Percentiles rank a stretch among this genome's conserved stretches.
phyloP scores from a whole-genome alignment of 106 monocot species.

The Gastrodia elata region DNA sequence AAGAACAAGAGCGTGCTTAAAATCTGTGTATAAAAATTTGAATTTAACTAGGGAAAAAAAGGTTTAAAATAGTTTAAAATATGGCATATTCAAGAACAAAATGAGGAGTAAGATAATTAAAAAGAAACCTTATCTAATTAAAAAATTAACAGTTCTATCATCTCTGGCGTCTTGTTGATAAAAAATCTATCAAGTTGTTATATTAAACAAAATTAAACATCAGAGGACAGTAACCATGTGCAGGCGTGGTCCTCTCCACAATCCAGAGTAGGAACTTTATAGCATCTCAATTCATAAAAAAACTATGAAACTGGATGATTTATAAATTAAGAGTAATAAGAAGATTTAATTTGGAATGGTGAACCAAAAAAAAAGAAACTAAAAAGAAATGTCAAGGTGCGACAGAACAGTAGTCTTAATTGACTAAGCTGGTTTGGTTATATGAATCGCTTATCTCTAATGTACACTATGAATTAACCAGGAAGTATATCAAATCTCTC shows the following conservation, averaged over 20 bases:
- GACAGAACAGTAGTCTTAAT: background rate
- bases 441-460: too few species aligned
- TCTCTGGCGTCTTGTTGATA: too few species aligned
- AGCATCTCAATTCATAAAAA: background rate
- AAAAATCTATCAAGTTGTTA: too few species aligned
- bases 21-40: slow-evolving; percentile 62
- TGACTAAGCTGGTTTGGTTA: too few species aligned
- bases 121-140: too few species aligned
- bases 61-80: background rate
- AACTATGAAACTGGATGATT: background rate
- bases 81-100: background rate
- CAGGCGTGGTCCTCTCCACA: background rate
- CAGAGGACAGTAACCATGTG: background rate
- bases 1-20: slow-evolving; percentile 74
- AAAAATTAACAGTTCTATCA: background rate
- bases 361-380: background rate
- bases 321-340: background rate
- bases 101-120: background rate
- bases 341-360: background rate
- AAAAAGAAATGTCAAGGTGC: background rate
- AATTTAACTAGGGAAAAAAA: background rate
- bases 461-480: too few species aligned
- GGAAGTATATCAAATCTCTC: too few species aligned
- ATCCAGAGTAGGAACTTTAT: background rate
- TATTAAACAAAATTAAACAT: background rate